Conservation (phyloP, 2,329 filamentous ascomycete genomes). For the Aspergillus jensenii region DNA sequence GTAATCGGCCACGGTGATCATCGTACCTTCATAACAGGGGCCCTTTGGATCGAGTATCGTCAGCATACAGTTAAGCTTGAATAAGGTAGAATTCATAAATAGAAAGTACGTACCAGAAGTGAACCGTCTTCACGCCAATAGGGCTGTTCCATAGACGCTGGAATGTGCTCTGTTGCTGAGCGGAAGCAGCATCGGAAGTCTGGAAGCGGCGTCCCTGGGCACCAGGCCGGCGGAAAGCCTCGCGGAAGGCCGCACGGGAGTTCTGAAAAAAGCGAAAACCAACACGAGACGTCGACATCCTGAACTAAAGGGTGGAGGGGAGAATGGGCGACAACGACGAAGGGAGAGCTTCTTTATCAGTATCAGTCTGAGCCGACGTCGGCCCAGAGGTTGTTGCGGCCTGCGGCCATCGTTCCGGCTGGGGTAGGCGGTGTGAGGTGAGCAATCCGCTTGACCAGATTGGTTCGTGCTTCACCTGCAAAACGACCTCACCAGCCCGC, state of each 20-base stretch:
- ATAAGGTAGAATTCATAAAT: neutral
- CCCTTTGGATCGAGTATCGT: conserved; percentile 54
- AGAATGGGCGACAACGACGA: neutral
- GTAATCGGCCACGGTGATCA: conserved; percentile 1
- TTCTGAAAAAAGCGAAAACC: conserved; percentile 59
- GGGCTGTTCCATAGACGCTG: conserved; percentile 82
- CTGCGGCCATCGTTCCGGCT: conserved; percentile 18
- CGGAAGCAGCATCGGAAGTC: conserved; percentile 60
- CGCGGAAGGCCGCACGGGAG: conserved; percentile 51
- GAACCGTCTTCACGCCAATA: conserved; percentile 85
- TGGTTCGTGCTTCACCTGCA: conserved; percentile 14
- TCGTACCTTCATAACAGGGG: conserved; percentile 82
- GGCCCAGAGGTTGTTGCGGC: conserved; percentile 1
- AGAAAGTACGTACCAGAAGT: conserved; percentile 74
- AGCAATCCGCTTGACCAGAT: conserved; percentile 26
- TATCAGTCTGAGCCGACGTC: conserved; percentile 18
- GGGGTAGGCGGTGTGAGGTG: conserved; percentile 27
- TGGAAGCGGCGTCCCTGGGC: conserved; percentile 65
- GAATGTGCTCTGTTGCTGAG: conserved; percentile 54
- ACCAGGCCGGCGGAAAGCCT: conserved; percentile 52
- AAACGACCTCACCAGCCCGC: neutral
- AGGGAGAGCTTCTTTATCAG: neutral
- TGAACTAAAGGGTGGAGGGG: conserved; percentile 17
- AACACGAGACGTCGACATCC: conserved; percentile 56
- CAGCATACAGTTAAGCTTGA: neutral